Evolutionary conservation across 805 yeast species (phyloP).

Genomic region (Yarrowia sp.): DNA sequence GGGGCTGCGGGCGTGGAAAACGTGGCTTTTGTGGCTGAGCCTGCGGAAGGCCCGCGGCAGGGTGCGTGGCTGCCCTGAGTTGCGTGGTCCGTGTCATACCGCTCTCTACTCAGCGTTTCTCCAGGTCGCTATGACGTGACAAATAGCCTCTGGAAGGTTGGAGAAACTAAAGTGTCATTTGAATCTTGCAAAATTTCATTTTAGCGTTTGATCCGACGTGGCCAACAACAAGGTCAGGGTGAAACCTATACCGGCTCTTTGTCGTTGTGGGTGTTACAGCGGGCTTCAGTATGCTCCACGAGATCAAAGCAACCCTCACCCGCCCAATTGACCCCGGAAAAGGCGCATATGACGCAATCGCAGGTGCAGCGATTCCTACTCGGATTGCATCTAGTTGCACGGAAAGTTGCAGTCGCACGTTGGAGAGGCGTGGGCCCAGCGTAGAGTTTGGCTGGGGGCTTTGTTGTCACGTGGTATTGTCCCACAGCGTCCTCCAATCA

Average conservation of each 20-base stretch:
- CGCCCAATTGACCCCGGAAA: too few species aligned
- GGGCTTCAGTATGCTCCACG: too few species aligned
- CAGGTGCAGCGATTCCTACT: neutral
- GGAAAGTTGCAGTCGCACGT: neutral
- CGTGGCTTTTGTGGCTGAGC: neutral
- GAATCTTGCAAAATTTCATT: slow-evolving; percentile 11
- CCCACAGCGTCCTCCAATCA: slow-evolving; percentile 3
- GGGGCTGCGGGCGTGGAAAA: too few species aligned
- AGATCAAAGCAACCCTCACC: too few species aligned
- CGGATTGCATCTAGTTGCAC: neutral
- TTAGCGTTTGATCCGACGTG: slow-evolving; percentile 20
- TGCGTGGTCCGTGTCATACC: neutral
- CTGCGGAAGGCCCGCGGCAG: neutral
- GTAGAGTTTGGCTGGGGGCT: neutral
- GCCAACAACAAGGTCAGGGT: neutral
- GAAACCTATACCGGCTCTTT: too few species aligned
- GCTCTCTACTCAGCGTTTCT: neutral
- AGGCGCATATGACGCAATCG: neutral
- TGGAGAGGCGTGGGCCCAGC: neutral
- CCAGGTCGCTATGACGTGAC: slow-evolving; percentile 7
- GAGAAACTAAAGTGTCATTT: neutral
- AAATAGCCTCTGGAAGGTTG: slow-evolving; percentile 12
- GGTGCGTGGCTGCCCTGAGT: neutral
- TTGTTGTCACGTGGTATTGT: slow-evolving; percentile 23
- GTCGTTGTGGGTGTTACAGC: too few species aligned